Conservation (phyloP, 2,329 filamentous ascomycete genomes). For the Epichloe uncinata region DNA sequence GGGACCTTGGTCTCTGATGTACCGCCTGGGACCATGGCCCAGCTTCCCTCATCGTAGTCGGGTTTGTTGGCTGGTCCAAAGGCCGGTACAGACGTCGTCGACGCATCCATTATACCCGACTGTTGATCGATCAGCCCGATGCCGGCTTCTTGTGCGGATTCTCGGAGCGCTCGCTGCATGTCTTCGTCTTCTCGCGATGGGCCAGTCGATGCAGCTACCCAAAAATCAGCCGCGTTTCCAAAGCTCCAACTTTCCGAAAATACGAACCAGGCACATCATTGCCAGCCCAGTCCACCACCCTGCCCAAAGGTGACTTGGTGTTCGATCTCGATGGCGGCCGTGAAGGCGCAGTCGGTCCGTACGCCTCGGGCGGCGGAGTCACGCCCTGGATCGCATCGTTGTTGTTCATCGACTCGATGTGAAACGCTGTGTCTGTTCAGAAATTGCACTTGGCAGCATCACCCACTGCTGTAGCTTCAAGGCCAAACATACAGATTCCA, state of each 20-base stretch:
- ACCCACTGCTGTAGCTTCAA: not conserved
- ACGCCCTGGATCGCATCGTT: conserved; percentile 29
- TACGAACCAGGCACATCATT: conserved; percentile 26
- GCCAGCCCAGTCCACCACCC: conserved; percentile 34
- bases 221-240: not conserved
- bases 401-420: conserved; percentile 39
- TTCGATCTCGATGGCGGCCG: conserved; percentile 49
- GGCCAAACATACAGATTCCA: conserved; percentile 28
- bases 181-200: conserved; percentile 39
- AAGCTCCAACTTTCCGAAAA: not conserved
- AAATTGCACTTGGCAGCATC: not conserved
- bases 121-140: conserved; percentile 32
- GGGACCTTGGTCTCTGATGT: conserved; percentile 12
- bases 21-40: conserved; percentile 42
- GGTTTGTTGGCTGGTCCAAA: conserved; percentile 48
- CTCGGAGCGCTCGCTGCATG: conserved; percentile 40
- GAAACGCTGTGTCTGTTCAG: conserved; percentile 30
- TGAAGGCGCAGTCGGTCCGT: conserved; percentile 36
- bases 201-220: conserved; percentile 14
- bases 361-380: conserved; percentile 26
- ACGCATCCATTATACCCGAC: conserved; percentile 31
- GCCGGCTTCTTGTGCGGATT: conserved; percentile 40
- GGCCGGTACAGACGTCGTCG: conserved; percentile 24
- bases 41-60: conserved; percentile 41
- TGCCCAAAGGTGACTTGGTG: conserved; percentile 42